A percentile compares a stretch with the other conserved stretches of the same genome.
Evolutionary conservation across 2,329 filamentous ascomycete genomes (phyloP).

Genomic region (Arthrobotrys megalospora): DNA sequence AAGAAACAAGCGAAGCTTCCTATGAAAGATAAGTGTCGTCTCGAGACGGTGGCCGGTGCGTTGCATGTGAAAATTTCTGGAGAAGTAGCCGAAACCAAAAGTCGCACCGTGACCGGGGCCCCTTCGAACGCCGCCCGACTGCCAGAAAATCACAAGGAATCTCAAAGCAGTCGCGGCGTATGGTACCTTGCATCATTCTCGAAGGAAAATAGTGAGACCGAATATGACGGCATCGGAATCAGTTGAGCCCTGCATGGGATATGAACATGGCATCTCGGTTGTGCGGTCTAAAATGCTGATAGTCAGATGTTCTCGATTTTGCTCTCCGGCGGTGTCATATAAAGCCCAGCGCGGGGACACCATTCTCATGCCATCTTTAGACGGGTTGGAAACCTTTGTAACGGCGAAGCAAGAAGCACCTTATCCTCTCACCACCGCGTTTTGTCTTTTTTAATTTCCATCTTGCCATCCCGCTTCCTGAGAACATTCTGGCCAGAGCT

Average conservation of each 20-base stretch:
- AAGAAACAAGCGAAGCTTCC: slow-evolving; percentile 23
- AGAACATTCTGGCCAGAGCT: slow-evolving; percentile 30
- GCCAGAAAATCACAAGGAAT: slow-evolving; percentile 43
- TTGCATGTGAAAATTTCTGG: slow-evolving; percentile 57
- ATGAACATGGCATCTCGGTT: slow-evolving; percentile 58
- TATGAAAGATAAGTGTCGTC: slow-evolving; percentile 25
- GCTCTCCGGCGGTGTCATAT: slow-evolving; percentile 24
- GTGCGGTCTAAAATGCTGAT: slow-evolving; percentile 55
- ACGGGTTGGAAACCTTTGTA: slow-evolving; percentile 1
- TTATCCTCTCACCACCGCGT: slow-evolving; percentile 46
- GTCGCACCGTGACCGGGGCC: slow-evolving; percentile 51
- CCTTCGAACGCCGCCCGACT: slow-evolving; percentile 49
- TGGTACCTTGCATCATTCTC: slow-evolving; percentile 56
- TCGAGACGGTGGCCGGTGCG: slow-evolving; percentile 32
- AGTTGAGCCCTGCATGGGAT: slow-evolving; percentile 43
- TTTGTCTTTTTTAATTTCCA: slow-evolving; percentile 5
- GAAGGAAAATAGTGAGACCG: slow-evolving; percentile 21
- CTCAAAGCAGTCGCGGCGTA: slow-evolving; percentile 11
- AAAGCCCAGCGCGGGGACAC: slow-evolving; percentile 40
- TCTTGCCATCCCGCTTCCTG: slow-evolving; percentile 27
- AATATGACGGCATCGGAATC: slow-evolving; percentile 46
- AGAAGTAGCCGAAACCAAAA: slow-evolving; percentile 48
- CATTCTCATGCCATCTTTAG: slow-evolving; percentile 57
- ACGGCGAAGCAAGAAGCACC: slow-evolving; percentile 41
- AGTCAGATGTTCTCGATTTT: slow-evolving; percentile 44